Percentiles rank a stretch among this genome's conserved stretches.
Evolutionary conservation across 2,329 filamentous ascomycete genomes (phyloP).

Genomic region (Aureobasidium musti): DNA sequence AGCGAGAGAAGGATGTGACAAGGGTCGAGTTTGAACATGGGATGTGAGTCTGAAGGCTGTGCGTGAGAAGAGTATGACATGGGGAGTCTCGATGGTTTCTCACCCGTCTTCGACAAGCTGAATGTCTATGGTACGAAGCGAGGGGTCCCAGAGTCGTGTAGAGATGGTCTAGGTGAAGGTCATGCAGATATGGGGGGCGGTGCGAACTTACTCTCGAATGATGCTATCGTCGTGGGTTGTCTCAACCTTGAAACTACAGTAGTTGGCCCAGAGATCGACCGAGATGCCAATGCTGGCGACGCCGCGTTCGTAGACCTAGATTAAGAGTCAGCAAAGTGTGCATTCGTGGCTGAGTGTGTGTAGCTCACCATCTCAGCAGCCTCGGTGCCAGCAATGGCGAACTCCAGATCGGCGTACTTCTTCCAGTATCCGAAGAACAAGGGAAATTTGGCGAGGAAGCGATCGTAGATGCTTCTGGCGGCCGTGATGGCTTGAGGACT

Average conservation of each 20-base stretch:
- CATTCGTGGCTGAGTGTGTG: conserved; percentile 17
- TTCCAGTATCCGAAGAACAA: conserved; percentile 99
- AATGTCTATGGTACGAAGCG: conserved; percentile 2
- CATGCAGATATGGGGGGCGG: conserved; percentile 61
- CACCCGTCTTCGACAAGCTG: conserved; percentile 27
- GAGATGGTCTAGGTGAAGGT: conserved; percentile 27
- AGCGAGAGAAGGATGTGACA: conserved; percentile 7
- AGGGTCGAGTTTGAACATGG: conserved; percentile 15
- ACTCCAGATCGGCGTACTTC: conserved; percentile 97
- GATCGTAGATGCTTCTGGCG: conserved; percentile 84
- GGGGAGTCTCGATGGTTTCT: conserved; percentile 21
- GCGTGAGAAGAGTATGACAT: conserved; percentile 27
- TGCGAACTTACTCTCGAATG: conserved; percentile 97
- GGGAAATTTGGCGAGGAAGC: conserved; percentile 91
- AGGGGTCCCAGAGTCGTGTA: conserved; percentile 16
- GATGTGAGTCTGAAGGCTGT: conserved; percentile 27
- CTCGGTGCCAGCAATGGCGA: conserved; percentile 94
- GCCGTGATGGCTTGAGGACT: conserved; percentile 89
- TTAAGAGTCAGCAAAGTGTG: conserved; percentile 31
- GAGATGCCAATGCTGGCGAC: conserved; percentile 91
- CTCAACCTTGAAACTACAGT: conserved; percentile 97
- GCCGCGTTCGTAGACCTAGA: conserved; percentile 88
- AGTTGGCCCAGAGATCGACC: conserved; percentile 95
- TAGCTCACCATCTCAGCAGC: conserved; percentile 85
- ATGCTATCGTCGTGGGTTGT: conserved; percentile 92